A percentile compares a stretch with the other conserved stretches of the same genome.
Conservation (phyloP, 306 rosid genomes). For the Morella rubra region DNA sequence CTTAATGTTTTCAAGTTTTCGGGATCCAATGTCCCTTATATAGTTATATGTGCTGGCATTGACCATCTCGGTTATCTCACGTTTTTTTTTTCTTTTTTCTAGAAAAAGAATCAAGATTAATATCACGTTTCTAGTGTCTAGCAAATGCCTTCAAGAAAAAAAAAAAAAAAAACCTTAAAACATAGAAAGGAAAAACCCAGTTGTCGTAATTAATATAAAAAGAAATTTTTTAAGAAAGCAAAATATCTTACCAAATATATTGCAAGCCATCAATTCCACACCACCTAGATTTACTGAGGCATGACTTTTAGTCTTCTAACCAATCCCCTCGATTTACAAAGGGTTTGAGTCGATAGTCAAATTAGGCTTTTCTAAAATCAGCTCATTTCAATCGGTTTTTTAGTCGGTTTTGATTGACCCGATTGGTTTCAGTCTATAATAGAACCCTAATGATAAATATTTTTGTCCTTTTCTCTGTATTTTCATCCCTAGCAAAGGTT, state of each 20-base stretch:
- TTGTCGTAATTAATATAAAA: neutral
- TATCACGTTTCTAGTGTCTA: no score
- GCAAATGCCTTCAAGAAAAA: neutral
- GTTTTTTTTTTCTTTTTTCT: no score
- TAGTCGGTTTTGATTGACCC: no score
- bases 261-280: neutral
- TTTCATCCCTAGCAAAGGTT: no score
- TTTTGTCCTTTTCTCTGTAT: no score
- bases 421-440: no score
- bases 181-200: neutral
- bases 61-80: neutral
- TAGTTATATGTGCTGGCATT: conserved; percentile 2
- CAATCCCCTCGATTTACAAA: no score
- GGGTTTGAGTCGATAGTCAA: no score
- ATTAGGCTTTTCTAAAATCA: neutral
- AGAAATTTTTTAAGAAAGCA: neutral
- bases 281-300: neutral
- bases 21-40: conserved; percentile 17
- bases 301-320: neutral
- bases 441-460: no score
- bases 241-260: neutral
- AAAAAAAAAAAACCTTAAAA: neutral
- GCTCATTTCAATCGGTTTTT: neutral
- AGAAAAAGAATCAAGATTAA: no score
- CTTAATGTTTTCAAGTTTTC: conserved; percentile 31